Evolutionary conservation across 1,284 basidiomycete genomes (phyloP), one percentile per base, ranked within the genome.

Genomic region (Cryptococcus depauperatus): DNA sequence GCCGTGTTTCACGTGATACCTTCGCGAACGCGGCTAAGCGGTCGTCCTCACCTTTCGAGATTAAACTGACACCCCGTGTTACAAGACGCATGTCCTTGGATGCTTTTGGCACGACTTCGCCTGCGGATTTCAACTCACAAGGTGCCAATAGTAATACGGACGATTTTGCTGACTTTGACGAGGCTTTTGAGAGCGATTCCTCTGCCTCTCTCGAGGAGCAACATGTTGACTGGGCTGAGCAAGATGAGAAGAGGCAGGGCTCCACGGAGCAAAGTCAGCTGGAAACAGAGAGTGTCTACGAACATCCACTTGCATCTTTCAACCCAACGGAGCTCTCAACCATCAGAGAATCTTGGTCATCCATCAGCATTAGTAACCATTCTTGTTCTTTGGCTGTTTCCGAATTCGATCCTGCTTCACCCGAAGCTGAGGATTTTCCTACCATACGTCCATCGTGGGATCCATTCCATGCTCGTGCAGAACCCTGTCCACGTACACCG

Each of bases 1-100:
- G 51, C 18, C 40, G 41, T 11, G 33, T 38, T n/a, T 25, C 35
- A 29, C 33, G 44, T 19, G 28, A 40, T 5, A 41, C 38, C 13
- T 46, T 48, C 26, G 14, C 27, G 25, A 51, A 32, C 37, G 41
- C 42, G n/a, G 56, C 47, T n/a, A 47, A 53, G 13, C 45, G 62
- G 19, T 58, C 58, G 2, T 50, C 55, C 8, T 64, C 62, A 18
- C 62, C 62, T 2, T 64, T 58, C 45, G 62, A 64, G 44, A 50
- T 64, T 47, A 62, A 58, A 41, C 51, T 64, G 14, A 52, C 57
- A 3, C 54, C 62, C 1, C 46, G 44, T 37, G 60, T 62, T 9
- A 52, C 60, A n/a, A 62, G 59, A 37, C 55, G 62, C 14, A 61
- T 64, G 49, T 59, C 55, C 5, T 49, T 64, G 2, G 59, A 64